A percentile compares a stretch with the other conserved stretches of the same genome.
Conservation (phyloP, 2,329 filamentous ascomycete species). For the Seiridium cupressi region DNA sequence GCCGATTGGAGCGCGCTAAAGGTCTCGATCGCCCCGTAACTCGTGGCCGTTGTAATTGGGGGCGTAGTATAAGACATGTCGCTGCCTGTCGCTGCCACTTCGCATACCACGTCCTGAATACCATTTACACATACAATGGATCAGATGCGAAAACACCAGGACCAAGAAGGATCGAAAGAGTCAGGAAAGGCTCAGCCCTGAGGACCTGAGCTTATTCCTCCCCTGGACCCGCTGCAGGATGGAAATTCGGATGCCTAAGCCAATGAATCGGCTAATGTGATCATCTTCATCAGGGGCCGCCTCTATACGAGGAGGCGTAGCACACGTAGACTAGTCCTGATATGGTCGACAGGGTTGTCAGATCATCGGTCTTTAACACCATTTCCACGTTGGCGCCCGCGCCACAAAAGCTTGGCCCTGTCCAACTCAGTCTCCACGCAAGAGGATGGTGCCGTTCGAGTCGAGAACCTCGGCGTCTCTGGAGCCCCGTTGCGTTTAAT, state of each 20-base stretch:
- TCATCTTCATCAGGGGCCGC: background rate
- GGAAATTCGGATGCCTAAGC: background rate
- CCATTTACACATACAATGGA: no score
- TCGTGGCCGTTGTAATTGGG: constrained; percentile 4
- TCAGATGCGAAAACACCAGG: no score
- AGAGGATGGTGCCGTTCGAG: no score
- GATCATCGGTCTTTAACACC: no score
- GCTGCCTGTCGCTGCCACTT: background rate
- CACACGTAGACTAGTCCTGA: background rate
- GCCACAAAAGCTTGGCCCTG: background rate
- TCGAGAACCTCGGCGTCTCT: no score
- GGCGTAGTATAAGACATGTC: constrained; percentile 7
- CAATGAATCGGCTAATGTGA: background rate
- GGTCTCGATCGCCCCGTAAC: background rate
- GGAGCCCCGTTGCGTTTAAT: no score
- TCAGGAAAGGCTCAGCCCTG: background rate
- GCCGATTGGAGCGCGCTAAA: constrained; percentile 1
- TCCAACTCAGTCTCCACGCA: no score
- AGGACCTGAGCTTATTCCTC: background rate
- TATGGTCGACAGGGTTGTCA: background rate
- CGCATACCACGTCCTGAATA: no score
- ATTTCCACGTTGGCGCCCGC: no score
- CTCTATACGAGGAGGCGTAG: background rate
- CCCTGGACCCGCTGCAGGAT: background rate
- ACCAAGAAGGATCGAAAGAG: background rate